Base-by-base conservation (phyloP, 768 basidiomycete species). In the Termitomyces sp. region DNA sequence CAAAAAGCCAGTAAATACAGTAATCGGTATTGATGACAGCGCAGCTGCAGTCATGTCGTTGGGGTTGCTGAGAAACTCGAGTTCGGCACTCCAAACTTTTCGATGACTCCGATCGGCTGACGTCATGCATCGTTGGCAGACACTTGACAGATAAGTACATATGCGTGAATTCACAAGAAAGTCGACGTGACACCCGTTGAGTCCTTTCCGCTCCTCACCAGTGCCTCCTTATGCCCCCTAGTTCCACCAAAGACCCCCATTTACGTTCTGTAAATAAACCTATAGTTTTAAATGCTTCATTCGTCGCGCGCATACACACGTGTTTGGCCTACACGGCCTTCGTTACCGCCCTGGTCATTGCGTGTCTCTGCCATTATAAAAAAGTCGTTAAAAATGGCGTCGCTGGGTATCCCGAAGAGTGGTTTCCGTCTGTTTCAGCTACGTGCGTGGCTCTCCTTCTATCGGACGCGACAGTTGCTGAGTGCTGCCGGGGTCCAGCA, bases 1-100 rank as follows among this genome's bases (percentile, higher is more conserved):
- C 4, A 94, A 82, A 68, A 93, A 96, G 16, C 94, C 94, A n/a
- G 94, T 98, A 72, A 96, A 93, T 57, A 95, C 90, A 1, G 95
- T 95, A 62, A 97, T 87, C 13, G 93, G 92, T 63, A 94, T 94
- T 33, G 76, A 60, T 24, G 66, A 56, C 45, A 57, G 49, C 26
- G 59, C 44, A 15, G 54, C 34, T 22, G n/a, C n/a, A 16, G 46
- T 29, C 34, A 56, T 56, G 29, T 45, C 44, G 44, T 22, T 5
- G 31, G 12, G n/a, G n/a, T n/a, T 46, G 34, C 9, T 16, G 15
- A 49, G 8, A 47, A 34, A n/a, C n/a, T 16, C n/a, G 8, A 12
- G n/a, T 22, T 37, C 18, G 37, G 6, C 37, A n/a, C n/a, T 41
- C 29, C 34, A 24, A 50, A 50, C 49, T 50, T 50, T 49, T 20